phyloP scores from a whole-genome alignment of 306 rosid species.

The Corylus heterophylla region DNA sequence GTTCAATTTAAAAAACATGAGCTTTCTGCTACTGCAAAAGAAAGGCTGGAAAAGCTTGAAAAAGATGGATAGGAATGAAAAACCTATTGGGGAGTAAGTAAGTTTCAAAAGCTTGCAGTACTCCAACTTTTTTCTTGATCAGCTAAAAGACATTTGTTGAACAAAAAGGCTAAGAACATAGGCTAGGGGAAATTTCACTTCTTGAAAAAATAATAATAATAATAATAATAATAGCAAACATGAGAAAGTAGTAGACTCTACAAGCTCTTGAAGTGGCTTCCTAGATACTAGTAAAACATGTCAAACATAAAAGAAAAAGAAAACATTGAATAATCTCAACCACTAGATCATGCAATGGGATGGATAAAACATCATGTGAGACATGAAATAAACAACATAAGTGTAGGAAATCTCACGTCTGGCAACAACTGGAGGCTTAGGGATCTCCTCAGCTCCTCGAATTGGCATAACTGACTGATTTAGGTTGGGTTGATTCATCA shows the following conservation, averaged over 20 bases:
- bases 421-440: conserved; percentile 68
- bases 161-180: conserved; percentile 1
- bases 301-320: neutral
- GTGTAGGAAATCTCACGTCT: conserved; percentile 64
- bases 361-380: neutral
- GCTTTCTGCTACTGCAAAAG: conserved; percentile 5
- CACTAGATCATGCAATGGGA: neutral
- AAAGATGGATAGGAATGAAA: conserved; percentile 39
- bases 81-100: conserved; percentile 36
- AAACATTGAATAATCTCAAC: neutral
- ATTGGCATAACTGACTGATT: conserved; percentile 51
- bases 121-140: conserved; percentile 33
- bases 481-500: conserved; percentile 61
- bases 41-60: conserved; percentile 17
- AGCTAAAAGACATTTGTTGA: conserved; percentile 24
- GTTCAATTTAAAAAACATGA: neutral
- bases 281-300: neutral
- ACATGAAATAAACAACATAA: neutral
- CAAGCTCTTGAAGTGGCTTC: neutral
- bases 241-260: neutral
- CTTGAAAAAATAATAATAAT: neutral
- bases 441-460: conserved; percentile 68
- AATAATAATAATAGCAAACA: neutral
- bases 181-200: neutral
- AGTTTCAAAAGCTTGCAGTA: conserved; percentile 36